Base-by-base conservation (phyloP, 106 monocot genomes). In the Acorus gramineus region DNA sequence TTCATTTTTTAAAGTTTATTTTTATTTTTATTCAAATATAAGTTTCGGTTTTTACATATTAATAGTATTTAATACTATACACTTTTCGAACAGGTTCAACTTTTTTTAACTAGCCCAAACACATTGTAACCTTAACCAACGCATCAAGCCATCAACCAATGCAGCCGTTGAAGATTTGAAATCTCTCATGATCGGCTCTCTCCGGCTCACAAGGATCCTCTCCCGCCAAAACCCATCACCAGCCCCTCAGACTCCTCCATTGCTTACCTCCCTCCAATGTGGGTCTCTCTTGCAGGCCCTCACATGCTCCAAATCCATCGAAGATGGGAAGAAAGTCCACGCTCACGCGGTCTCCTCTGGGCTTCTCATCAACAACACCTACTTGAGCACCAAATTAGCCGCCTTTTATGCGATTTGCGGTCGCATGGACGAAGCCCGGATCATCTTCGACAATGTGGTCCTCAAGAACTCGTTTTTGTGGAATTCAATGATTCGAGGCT, bases 401-500 rank as follows among this genome's bases (percentile, higher is more conserved):
- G 77, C 80, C 11, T 61, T 84, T 68, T 80, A 84, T 52, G 70
- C 84, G 5, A 10, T 60, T 49, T 77, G 60, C 14, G 77, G 80
- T 1, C 2, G 49, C 74, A 47, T 73, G 70, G 58, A 4, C 28
- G 67, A 71, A 50, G 76, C 84, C 51, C 80, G 67, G 2, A 44
- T 43, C 42, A 42, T 84, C 14, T 84, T 84, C 46, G 66, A 71
- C 42, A 55, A 13, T 1, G 61, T 80, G 11, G 5, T 51, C 3
- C 50, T 70, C 2, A 84, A 74, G 55, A 80, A 56, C 64, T 60
- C 77, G 2, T 84, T 80, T 59, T 53, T 84, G 12, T 84, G 77
- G 77, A 84, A 84, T 59, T 51, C 66, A 1, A 84, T 84, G 80
- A 64, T 84, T 46, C 62, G 84, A 52, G 84, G 80, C 9, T 84